A percentile compares a stretch with the other conserved stretches of the same genome.
These are phyloP conservation scores for Nymphaea thermarum DNA, from an alignment of 164 flowering plant species.

Conservation along the genomic window DNA sequence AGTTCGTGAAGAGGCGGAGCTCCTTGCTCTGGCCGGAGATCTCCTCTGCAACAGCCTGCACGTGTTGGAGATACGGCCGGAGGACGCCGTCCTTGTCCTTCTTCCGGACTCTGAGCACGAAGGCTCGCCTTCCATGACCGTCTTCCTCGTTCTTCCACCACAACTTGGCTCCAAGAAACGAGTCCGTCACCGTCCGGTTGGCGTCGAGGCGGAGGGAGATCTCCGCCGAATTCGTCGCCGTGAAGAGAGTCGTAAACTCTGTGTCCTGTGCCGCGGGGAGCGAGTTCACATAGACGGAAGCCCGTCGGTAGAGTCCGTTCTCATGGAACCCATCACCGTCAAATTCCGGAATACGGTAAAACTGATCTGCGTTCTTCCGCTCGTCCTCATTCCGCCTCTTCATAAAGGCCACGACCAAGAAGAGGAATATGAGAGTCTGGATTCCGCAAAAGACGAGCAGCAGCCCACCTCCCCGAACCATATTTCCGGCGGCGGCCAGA, in stretches of 20 bases:
- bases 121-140: constrained; percentile 2
- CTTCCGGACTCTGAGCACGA: constrained; percentile 42
- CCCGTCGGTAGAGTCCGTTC: constrained; percentile 44
- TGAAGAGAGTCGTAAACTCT: constrained; percentile 44
- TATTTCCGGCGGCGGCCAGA: not conserved
- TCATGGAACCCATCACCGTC: constrained; percentile 36
- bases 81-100: constrained; percentile 48
- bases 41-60: constrained; percentile 48
- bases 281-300: constrained; percentile 43
- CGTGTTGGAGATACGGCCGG: constrained; percentile 64
- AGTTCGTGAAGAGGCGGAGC: constrained; percentile 31
- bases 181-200: constrained; percentile 36
- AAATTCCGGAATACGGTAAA: constrained; percentile 46
- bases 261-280: constrained; percentile 52
- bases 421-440: not conserved
- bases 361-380: not conserved
- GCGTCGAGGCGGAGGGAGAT: constrained; percentile 38
- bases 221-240: constrained; percentile 35
- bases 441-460: not conserved
- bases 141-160: constrained; percentile 33
- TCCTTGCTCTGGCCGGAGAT: constrained; percentile 35
- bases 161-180: constrained; percentile 43
- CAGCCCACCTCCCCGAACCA: not conserved
- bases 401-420: not conserved
- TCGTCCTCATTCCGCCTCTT: not conserved